Evolutionary conservation across 2,329 filamentous ascomycete species (phyloP), one percentile per base, ranked within the genome.

Genomic region (Juglanconis oblonga): DNA sequence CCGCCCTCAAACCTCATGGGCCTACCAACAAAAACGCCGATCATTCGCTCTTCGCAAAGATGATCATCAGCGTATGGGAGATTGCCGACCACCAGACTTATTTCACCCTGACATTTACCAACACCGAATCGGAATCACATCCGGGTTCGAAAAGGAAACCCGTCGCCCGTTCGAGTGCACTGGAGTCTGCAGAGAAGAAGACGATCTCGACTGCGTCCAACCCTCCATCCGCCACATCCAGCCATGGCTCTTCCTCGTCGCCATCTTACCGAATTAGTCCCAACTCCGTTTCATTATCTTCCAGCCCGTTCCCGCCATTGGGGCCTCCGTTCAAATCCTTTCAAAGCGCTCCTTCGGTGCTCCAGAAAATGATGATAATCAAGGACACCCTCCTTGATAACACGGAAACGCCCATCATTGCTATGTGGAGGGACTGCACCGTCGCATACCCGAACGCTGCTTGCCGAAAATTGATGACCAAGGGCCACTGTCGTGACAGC

Each of bases 371-470:
- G 57, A 85, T 84, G 7, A 79, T 87, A 54, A 85, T 94, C 76
- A 93, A 92, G 71, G 89, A 93, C 69, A 89, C 89, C 1, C 79
- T 93, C 24, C 76, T 94, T 6, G 89, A 92, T 68, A 90, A 86
- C 44, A 90, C 90, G 32, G 83, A 86, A 62, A 86, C 91, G 69
- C 90, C 90, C 0, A 87, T 91, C 29, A 77, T 92, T 49, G 87
- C 88, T 31, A 90, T 92, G 86, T 93, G 90, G 90, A 89, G 87
- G 68, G 90, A 94, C 65, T 85, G 88, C 56, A 88, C 84, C 52
- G 86, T 92, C 51, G 87, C 85, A 0, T 86, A 92, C 48, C 87
- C 89, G 4, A 94, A 94, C 68, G 84, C 82, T 65, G 88, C 88
- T 4, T 83, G 83, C 11, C 76, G 81, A 11, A 71, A 74, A 4